phyloP scores from a whole-genome alignment of 2,329 filamentous ascomycete species.

The Claviceps capensis region DNA sequence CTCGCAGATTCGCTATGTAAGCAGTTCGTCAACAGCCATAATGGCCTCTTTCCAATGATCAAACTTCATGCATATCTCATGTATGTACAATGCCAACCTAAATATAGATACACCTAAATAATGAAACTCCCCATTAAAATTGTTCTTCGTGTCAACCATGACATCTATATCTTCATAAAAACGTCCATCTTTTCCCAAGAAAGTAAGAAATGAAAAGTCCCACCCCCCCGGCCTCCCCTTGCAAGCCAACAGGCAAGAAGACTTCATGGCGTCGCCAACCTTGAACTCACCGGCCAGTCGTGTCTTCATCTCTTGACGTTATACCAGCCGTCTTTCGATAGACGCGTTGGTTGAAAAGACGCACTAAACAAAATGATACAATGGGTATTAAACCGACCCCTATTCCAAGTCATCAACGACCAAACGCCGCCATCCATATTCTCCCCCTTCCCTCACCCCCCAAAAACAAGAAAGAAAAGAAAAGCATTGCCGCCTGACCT shows the following conservation, averaged over 20 bases:
- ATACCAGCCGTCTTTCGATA: slow-evolving; percentile 15
- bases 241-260: background rate
- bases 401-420: slow-evolving; percentile 3
- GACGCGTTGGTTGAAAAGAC: background rate
- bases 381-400: slow-evolving; percentile 6
- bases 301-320: slow-evolving; percentile 19
- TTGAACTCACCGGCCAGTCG: slow-evolving; percentile 9
- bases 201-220: background rate
- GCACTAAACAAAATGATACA: slow-evolving; percentile 2
- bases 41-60: background rate
- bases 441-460: slow-evolving; percentile 2
- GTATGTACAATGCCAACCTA: background rate
- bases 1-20: no score
- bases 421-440: slow-evolving; percentile 7
- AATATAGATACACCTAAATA: background rate
- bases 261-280: background rate
- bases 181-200: slow-evolving; percentile 2
- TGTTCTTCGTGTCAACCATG: background rate
- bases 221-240: background rate
- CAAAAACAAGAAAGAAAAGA: background rate
- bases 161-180: background rate
- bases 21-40: no score
- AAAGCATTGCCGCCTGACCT: background rate
- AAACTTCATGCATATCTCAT: background rate
- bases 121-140: background rate